phyloP scores from a whole-genome alignment of 2,329 filamentous ascomycete genomes.

The Dactylellina leptospora region DNA sequence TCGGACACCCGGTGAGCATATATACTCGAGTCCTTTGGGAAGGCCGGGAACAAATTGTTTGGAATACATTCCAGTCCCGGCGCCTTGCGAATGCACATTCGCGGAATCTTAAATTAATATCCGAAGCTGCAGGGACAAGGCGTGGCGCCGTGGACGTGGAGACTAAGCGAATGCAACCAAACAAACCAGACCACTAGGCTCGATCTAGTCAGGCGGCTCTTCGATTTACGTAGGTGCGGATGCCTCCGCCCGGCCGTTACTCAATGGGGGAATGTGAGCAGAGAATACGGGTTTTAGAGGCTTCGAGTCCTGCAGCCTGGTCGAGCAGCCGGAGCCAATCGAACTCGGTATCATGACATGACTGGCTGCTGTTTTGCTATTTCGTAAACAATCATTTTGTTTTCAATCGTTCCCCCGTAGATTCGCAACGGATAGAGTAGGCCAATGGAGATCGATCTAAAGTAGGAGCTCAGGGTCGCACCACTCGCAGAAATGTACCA shows the following conservation, averaged over 20 bases:
- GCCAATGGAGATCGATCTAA: too few species aligned
- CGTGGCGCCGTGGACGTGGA: conserved; percentile 10
- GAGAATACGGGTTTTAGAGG: background rate
- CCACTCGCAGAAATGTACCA: too few species aligned
- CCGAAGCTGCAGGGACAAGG: background rate
- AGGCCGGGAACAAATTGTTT: background rate
- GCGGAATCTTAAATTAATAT: conserved; percentile 16
- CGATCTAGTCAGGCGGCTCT: background rate
- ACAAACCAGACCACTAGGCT: background rate
- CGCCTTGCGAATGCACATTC: conserved; percentile 5
- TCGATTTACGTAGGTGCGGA: background rate
- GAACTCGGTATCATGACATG: too few species aligned
- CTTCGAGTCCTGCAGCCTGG: background rate
- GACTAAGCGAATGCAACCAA: conserved; percentile 21
- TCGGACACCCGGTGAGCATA: background rate
- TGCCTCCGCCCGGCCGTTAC: background rate
- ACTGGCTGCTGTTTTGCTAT: too few species aligned
- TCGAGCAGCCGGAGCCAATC: too few species aligned
- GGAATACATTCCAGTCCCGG: background rate
- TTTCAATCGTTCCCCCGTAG: too few species aligned
- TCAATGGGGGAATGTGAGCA: background rate
- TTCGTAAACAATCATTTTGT: too few species aligned
- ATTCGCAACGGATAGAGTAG: too few species aligned
- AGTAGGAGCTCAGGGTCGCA: too few species aligned
- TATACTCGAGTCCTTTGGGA: background rate